phyloP scores from a whole-genome alignment of 2,329 filamentous ascomycete genomes.

The Simplicillium aogashimaense region DNA sequence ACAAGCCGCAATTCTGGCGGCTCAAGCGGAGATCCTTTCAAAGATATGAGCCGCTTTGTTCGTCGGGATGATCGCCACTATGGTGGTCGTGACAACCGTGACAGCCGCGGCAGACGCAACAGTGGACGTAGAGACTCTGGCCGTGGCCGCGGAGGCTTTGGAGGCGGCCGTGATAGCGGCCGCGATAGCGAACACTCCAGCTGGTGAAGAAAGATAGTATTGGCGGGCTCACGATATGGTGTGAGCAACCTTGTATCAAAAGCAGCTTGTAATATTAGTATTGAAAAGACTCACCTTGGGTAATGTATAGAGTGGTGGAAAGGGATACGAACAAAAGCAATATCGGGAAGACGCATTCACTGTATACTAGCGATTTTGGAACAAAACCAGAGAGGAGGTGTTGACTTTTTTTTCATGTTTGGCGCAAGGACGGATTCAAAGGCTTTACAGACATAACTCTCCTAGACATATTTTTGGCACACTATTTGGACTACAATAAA shows the following conservation, averaged over 20 bases:
- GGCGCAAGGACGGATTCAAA: background rate
- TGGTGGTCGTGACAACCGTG: background rate
- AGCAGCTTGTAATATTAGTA: background rate
- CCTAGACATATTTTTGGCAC: too few species aligned
- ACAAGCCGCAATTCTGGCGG: conserved; percentile 4
- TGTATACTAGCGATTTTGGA: too few species aligned
- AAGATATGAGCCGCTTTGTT: conserved; percentile 8
- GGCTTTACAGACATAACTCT: too few species aligned
- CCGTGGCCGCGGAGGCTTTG: conserved; percentile 3
- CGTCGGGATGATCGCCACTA: conserved; percentile 5
- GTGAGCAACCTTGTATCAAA: background rate
- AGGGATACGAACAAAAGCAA: background rate
- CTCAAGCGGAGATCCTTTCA: conserved; percentile 9
- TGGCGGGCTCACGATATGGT: background rate
- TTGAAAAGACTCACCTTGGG: background rate
- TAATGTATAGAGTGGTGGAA: too few species aligned
- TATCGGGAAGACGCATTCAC: background rate
- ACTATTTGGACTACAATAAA: too few species aligned
- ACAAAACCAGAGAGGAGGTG: background rate
- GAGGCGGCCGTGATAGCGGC: conserved; percentile 4
- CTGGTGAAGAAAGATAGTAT: background rate
- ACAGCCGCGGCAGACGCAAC: too few species aligned
- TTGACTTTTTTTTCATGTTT: background rate
- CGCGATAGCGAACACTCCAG: conserved; percentile 2
- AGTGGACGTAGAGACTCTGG: background rate